Evolutionary conservation across 2,329 filamentous ascomycete genomes (phyloP).

Genomic region (Stromatinia cepivora): DNA sequence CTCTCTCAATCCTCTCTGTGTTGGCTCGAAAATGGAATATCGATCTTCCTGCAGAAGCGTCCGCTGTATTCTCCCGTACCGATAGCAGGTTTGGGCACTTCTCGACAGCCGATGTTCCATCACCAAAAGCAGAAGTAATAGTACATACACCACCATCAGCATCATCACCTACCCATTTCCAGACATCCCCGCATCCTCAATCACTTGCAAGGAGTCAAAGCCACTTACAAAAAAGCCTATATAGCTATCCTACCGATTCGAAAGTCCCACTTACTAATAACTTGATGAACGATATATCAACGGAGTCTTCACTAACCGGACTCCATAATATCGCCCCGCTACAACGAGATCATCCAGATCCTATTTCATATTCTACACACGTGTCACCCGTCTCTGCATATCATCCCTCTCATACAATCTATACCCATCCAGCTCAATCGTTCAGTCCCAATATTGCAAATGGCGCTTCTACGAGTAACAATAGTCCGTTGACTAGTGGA

Average conservation of each 20-base stretch:
- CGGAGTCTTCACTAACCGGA: background rate
- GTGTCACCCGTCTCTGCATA: conserved; percentile 5
- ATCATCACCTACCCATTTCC: conserved; percentile 31
- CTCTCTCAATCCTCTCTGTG: conserved; percentile 80
- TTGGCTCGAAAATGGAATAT: conserved; percentile 88
- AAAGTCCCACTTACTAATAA: background rate
- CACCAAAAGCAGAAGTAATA: conserved; percentile 39
- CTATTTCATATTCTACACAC: conserved; percentile 5
- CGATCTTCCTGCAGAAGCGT: conserved; percentile 80
- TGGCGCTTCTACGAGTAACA: background rate
- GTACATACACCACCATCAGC: conserved; percentile 32
- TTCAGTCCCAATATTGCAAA: background rate
- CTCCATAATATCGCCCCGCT: background rate
- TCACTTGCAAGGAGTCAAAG: conserved; percentile 27
- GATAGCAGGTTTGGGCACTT: conserved; percentile 79
- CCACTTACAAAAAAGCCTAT: conserved; percentile 37
- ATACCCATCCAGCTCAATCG: background rate
- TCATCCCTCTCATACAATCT: background rate
- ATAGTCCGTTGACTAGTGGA: background rate
- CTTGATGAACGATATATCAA: background rate
- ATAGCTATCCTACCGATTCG: conserved; percentile 31
- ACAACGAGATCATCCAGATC: conserved; percentile 8
- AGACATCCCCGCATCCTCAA: conserved; percentile 22
- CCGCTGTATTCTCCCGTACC: conserved; percentile 70
- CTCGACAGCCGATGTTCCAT: conserved; percentile 44